Conservation (phyloP, 495 filamentous ascomycete species). For the Tuber calosporum region DNA sequence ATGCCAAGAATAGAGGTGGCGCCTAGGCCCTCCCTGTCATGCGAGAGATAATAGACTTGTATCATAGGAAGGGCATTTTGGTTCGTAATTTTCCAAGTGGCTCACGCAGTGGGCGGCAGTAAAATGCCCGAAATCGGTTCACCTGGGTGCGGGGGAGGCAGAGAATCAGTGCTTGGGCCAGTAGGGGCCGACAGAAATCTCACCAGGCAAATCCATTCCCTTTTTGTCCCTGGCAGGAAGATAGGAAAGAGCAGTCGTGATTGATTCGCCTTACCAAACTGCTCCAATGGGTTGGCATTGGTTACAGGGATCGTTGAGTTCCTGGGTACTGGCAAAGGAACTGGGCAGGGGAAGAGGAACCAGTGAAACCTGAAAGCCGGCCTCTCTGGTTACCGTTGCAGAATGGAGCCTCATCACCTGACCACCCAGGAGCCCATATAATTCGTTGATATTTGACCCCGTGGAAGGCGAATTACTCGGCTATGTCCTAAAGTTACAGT, state of each 20-base stretch:
- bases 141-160: neutral
- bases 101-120: neutral
- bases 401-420: neutral
- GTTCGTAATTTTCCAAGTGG: neutral
- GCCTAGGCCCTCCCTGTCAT: neutral
- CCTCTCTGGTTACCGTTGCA: neutral
- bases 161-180: neutral
- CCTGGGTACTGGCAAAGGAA: neutral
- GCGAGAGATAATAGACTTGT: neutral
- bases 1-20: constrained; percentile 1
- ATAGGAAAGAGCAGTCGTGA: neutral
- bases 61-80: constrained; percentile 2
- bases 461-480: neutral
- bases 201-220: neutral
- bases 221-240: neutral
- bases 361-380: neutral
- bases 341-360: neutral
- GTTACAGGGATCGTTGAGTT: neutral
- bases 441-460: neutral
- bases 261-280: neutral
- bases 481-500: neutral
- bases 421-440: neutral
- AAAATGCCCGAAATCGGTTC: neutral
- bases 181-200: neutral
- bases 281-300: neutral